Conservation (phyloP, 1,284 basidiomycete species). For the Cutaneotrichosporon arboriforme region DNA sequence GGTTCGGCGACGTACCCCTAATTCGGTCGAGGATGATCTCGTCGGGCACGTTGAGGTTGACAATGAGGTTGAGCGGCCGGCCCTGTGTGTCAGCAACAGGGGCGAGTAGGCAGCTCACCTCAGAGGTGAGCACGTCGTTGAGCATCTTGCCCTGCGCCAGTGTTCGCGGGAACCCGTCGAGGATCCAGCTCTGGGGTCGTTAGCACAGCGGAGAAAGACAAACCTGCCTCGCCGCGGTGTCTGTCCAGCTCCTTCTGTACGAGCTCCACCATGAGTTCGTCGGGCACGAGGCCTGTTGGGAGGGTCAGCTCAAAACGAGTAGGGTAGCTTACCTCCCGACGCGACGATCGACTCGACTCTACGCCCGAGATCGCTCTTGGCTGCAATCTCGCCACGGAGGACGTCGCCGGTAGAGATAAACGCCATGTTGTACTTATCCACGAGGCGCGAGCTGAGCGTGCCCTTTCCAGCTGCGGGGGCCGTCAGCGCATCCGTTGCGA, state of each 20-base stretch:
- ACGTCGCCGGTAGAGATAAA: constrained; percentile 49
- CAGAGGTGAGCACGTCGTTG: constrained; percentile 52
- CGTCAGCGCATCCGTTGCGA: background rate
- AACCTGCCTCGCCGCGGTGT: constrained; percentile 38
- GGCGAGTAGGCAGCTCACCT: constrained; percentile 42
- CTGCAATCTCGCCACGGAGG: constrained; percentile 45
- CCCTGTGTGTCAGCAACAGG: constrained; percentile 53
- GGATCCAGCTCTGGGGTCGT: constrained; percentile 63
- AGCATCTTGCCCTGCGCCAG: constrained; percentile 80
- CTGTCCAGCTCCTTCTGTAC: constrained; percentile 45
- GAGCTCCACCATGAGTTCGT: constrained; percentile 48
- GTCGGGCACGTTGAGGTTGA: constrained; percentile 89
- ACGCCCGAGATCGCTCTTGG: constrained; percentile 16
- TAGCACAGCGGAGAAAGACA: background rate
- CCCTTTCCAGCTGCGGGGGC: constrained; percentile 23
- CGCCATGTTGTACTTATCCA: constrained; percentile 46
- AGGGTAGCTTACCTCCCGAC: constrained; percentile 6
- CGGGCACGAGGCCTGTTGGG: constrained; percentile 41
- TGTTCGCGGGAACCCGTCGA: constrained; percentile 96
- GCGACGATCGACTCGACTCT: constrained; percentile 10
- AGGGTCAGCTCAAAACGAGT: background rate
- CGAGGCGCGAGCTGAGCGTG: constrained; percentile 40
- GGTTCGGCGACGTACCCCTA: constrained; percentile 50
- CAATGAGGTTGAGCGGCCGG: constrained; percentile 68
- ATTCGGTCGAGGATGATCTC: constrained; percentile 83